These are phyloP conservation scores for Colletotrichum sp. DNA, from an alignment of 2,329 filamentous ascomycete genomes.

Conservation along the genomic window DNA sequence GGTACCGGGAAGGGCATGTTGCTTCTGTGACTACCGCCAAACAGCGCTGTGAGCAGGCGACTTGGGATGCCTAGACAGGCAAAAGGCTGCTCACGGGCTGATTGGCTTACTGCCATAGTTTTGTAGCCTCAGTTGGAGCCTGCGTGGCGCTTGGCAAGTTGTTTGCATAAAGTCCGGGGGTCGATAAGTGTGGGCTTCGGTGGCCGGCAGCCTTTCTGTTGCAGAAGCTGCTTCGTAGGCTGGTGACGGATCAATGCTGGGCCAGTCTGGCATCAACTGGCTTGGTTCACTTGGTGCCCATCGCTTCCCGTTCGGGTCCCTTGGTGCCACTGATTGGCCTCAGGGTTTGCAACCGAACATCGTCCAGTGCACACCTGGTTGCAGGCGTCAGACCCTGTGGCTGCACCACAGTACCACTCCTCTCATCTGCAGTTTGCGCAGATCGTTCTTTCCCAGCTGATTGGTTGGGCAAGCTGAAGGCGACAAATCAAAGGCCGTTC, in stretches of 20 bases:
- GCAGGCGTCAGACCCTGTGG: slow-evolving; percentile 7
- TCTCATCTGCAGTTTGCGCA: not conserved
- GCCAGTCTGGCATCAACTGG: not conserved
- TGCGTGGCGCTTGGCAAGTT: slow-evolving; percentile 20
- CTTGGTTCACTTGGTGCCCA: slow-evolving; percentile 9
- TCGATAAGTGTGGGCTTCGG: slow-evolving; percentile 21
- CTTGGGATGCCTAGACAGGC: slow-evolving; percentile 1
- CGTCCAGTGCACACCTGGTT: not conserved
- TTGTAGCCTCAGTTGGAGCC: not conserved
- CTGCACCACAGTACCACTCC: slow-evolving; percentile 15
- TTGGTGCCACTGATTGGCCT: slow-evolving; percentile 2
- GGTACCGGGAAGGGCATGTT: not conserved
- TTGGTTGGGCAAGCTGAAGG: not conserved
- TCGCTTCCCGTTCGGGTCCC: slow-evolving; percentile 7
- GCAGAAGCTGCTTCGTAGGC: slow-evolving; percentile 28
- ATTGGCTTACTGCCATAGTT: slow-evolving; percentile 7
- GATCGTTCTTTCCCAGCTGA: not conserved
- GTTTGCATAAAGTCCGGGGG: slow-evolving; percentile 36
- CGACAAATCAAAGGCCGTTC: not conserved
- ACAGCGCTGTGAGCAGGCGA: not conserved
- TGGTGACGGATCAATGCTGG: slow-evolving; percentile 20
- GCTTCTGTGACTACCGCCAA: slow-evolving; percentile 5
- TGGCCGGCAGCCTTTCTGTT: slow-evolving; percentile 24
- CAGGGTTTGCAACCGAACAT: not conserved
- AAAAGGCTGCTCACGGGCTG: not conserved